Evolutionary conservation across 1,284 basidiomycete species (phyloP).

Genomic region (Malassezia yamatoensis): DNA sequence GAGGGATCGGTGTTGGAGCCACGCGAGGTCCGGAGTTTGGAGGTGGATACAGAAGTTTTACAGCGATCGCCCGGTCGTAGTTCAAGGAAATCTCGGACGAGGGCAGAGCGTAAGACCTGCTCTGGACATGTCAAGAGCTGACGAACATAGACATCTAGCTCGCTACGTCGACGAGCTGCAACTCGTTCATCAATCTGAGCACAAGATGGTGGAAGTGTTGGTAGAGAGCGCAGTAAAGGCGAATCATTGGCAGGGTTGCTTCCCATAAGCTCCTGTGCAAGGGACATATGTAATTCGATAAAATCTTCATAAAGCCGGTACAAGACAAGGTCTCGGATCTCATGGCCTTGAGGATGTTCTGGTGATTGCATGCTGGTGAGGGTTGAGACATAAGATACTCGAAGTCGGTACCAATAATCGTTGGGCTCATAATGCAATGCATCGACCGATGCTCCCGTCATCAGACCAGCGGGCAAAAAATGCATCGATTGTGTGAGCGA

Average conservation of each 20-base stretch:
- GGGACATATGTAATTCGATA: slow-evolving; percentile 86
- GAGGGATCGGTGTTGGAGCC: not conserved
- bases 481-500: slow-evolving; percentile 1
- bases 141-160: slow-evolving; percentile 78
- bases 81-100: slow-evolving; percentile 75
- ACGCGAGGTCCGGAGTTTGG: not conserved
- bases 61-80: slow-evolving; percentile 69
- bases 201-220: not conserved
- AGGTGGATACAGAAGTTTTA: not conserved
- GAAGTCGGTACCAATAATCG: slow-evolving; percentile 93
- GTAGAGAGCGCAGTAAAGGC: slow-evolving; percentile 63
- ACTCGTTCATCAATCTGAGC: slow-evolving; percentile 60
- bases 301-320: slow-evolving; percentile 97
- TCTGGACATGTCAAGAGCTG: slow-evolving; percentile 64
- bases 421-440: slow-evolving; percentile 93
- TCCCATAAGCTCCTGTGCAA: slow-evolving; percentile 53
- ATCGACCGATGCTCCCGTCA: slow-evolving; percentile 74
- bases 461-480: slow-evolving; percentile 55
- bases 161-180: slow-evolving; percentile 68
- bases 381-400: slow-evolving; percentile 59
- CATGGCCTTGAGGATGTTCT: slow-evolving; percentile 25
- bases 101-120: slow-evolving; percentile 68
- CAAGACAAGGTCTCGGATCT: slow-evolving; percentile 65
- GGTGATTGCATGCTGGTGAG: slow-evolving; percentile 22
- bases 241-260: slow-evolving; percentile 91